Evolutionary conservation across 2,329 filamentous ascomycete species (phyloP).

Genomic region (Coleophoma crateriformis): DNA sequence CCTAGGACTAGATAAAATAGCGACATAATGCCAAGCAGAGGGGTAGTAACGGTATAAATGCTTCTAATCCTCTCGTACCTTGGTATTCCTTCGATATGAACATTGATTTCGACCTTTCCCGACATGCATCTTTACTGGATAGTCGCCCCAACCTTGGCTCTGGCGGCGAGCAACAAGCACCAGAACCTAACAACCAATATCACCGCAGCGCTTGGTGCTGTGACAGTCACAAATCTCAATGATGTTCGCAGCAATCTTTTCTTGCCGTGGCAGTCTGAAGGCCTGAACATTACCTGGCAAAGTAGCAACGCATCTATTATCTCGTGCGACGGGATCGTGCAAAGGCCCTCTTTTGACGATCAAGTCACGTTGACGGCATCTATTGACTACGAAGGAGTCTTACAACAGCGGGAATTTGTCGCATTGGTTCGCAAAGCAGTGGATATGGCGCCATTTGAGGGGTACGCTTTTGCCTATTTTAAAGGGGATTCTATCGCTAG

Average conservation of each 20-base stretch:
- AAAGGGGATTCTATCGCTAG: conserved; percentile 36
- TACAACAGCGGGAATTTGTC: conserved; percentile 21
- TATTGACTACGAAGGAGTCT: conserved; percentile 20
- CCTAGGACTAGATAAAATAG: too few species aligned
- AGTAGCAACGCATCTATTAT: conserved; percentile 29
- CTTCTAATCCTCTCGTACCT: too few species aligned
- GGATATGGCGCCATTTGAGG: conserved; percentile 30
- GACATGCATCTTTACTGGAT: not conserved
- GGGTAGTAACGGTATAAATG: too few species aligned
- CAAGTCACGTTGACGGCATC: conserved; percentile 31
- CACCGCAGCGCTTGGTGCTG: not conserved
- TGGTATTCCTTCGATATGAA: too few species aligned
- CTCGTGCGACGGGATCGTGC: not conserved
- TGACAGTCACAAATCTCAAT: conserved; percentile 24
- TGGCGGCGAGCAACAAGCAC: not conserved
- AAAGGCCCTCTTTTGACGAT: conserved; percentile 6
- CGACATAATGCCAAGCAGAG: too few species aligned
- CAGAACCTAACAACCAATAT: not conserved
- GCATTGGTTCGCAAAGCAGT: conserved; percentile 29
- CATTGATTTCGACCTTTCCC: too few species aligned
- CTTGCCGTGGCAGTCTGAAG: conserved; percentile 26
- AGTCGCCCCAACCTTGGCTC: not conserved
- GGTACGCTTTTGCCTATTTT: conserved; percentile 48
- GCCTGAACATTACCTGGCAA: conserved; percentile 28
- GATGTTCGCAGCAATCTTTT: conserved; percentile 33